Evolutionary conservation across 306 rosid genomes (phyloP).

Genomic region (Crotalaria pallida): DNA sequence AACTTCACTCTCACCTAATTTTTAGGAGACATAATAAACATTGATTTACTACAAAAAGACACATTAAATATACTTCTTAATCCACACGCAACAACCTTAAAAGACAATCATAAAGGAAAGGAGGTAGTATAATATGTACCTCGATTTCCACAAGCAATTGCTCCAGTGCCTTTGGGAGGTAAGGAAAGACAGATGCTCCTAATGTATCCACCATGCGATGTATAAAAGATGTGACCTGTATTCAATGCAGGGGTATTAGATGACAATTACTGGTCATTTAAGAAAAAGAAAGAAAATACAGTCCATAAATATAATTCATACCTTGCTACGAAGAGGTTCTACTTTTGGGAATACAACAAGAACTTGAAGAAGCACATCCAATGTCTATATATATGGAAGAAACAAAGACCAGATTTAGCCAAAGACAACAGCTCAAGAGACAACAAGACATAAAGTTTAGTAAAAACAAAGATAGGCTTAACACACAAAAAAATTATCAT

Average conservation of each 20-base stretch:
- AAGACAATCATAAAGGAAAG: too few relatives aligned
- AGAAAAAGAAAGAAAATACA: not conserved
- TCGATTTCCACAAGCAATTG: constrained; percentile 84
- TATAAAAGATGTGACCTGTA: constrained; percentile 87
- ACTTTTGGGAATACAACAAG: constrained; percentile 78
- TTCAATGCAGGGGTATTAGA: constrained; percentile 19
- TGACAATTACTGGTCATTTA: constrained; percentile 11
- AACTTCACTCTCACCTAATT: too few relatives aligned
- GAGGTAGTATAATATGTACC: constrained; percentile 52
- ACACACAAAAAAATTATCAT: not conserved
- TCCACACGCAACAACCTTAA: too few relatives aligned
- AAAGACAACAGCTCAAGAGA: not conserved
- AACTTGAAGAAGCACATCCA: constrained; percentile 91
- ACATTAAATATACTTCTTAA: too few relatives aligned
- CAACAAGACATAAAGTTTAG: not conserved
- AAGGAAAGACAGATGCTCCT: constrained; percentile 86
- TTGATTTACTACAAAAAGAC: too few relatives aligned
- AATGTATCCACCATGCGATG: constrained; percentile 97
- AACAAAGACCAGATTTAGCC: constrained; percentile 16
- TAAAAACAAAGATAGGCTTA: not conserved
- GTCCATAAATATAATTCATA: constrained; percentile 22
- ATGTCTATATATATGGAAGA: constrained; percentile 41
- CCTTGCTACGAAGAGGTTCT: constrained; percentile 72
- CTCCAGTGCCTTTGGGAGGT: constrained; percentile 86
- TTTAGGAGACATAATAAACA: too few relatives aligned